Evolutionary conservation across 106 monocot genomes (phyloP).

Genomic region (Dendrobium officinale): DNA sequence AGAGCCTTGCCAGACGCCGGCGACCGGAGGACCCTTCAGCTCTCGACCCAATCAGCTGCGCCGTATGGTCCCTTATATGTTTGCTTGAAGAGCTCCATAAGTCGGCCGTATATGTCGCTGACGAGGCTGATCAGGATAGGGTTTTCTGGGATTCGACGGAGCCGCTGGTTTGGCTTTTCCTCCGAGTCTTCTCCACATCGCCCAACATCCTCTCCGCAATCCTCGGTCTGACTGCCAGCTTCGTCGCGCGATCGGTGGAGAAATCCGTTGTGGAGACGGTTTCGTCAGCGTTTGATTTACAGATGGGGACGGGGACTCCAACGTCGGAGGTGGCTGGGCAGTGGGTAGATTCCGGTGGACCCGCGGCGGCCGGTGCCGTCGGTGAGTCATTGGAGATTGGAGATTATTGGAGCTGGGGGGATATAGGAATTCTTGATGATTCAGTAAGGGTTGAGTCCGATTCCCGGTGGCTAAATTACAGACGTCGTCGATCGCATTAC

Average conservation of each 20-base stretch:
- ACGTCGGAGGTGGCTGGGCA: not conserved
- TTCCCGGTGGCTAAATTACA: not conserved
- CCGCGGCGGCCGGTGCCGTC: not conserved
- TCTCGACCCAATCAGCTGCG: slow-evolving; percentile 15
- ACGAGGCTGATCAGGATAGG: not conserved
- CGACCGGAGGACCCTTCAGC: not conserved
- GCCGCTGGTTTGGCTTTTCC: slow-evolving; percentile 43
- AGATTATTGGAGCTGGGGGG: slow-evolving; percentile 22
- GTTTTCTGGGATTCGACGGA: slow-evolving; percentile 20
- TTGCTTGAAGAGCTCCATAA: slow-evolving; percentile 38
- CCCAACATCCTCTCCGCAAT: slow-evolving; percentile 30
- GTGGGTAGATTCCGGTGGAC: no score
- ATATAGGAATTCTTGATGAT: slow-evolving; percentile 18
- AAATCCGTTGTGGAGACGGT: not conserved
- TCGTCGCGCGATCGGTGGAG: slow-evolving; percentile 20
- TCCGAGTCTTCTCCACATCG: slow-evolving; percentile 38
- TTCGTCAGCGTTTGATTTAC: not conserved
- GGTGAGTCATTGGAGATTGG: slow-evolving; percentile 1
- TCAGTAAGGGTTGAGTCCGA: not conserved
- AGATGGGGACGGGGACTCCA: not conserved
- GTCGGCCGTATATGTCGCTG: slow-evolving; percentile 3
- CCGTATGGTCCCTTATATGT: slow-evolving; percentile 26
- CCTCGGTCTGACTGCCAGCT: slow-evolving; percentile 25
- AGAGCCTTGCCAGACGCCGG: slow-evolving; percentile 9
- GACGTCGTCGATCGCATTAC: slow-evolving; percentile 21